Evolutionary conservation across 495 filamentous ascomycete species (phyloP), one percentile per base, ranked within the genome.

Genomic region (Daldinia concentrica): DNA sequence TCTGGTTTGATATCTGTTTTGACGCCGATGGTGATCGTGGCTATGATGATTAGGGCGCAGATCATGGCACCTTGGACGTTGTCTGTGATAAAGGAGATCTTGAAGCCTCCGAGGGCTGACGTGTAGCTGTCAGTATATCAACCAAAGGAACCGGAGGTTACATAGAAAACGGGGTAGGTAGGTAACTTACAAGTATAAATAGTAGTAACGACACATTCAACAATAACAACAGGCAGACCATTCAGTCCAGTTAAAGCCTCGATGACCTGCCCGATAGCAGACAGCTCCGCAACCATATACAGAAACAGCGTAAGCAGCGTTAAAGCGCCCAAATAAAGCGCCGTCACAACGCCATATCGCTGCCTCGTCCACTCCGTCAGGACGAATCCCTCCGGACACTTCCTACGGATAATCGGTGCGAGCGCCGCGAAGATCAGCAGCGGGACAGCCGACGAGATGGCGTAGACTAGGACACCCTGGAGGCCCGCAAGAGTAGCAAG

Each of bases 261-360:
- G 70, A 93, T 81, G 56, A 93, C 91, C 74, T 93, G 91, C 57
- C 91, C 89, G 22, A 93, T 77, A 8, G 90, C 88, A 30, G 90
- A 92, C 48, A 93, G 82, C 77, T 93, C 91, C 9, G 91, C 88
- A 6, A 93, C 88, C 91, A 93, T 93, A 82, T 93, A 93, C 32
- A 93, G 75, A 72, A 93, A 93, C 63, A 93, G 83, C 2, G 91
- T 93, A 48, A 91, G 86, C n/a, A 92, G 86, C 64, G 89, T 90
- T 77, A 92, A 79, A 73, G 90, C 84, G 73, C 90, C 91, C 29
- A 93, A 79, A 69, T 89, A 93, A 6, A 92, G 76, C 3, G 88
- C 88, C 8, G 91, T 82, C 36, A 89, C 73, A 3, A 82, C 54
- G 0, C 91, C 91, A 79, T 91, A 93, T 61, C 91, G 82, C 77